Evolutionary conservation across 1,284 basidiomycete species (phyloP).

Genomic region (Sporisorium exsertum): DNA sequence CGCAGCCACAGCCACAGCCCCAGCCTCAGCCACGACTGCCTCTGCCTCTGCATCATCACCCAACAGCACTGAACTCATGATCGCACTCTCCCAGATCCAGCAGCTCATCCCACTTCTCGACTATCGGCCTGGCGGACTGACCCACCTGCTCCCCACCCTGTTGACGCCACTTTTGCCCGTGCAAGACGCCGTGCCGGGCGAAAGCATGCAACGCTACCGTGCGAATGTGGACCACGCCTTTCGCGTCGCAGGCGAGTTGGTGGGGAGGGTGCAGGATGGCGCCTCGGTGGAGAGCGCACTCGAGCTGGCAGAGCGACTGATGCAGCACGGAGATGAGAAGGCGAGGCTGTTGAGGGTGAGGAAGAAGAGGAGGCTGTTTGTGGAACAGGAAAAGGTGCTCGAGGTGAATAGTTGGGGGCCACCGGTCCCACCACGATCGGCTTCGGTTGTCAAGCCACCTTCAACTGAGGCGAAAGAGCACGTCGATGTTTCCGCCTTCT

Average conservation of each 20-base stretch:
- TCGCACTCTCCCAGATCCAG: conserved; percentile 46
- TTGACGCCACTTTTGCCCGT: conserved; percentile 28
- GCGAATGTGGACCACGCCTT: conserved; percentile 46
- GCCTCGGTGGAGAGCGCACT: conserved; percentile 21
- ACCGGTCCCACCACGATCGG: conserved; percentile 4
- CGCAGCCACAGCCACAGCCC: background rate
- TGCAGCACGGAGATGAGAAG: conserved; percentile 14
- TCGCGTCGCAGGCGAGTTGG: conserved; percentile 29
- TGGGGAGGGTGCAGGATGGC: conserved; percentile 17
- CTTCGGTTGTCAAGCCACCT: conserved; percentile 1
- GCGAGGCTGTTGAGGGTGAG: conserved; percentile 32
- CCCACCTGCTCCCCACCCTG: conserved; percentile 28
- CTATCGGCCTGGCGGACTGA: conserved; percentile 36
- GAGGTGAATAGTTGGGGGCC: conserved; percentile 31
- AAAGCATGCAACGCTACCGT: conserved; percentile 36
- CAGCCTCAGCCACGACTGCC: conserved; percentile 14
- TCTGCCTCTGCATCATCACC: background rate
- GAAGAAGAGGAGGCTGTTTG: conserved; percentile 34
- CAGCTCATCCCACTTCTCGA: conserved; percentile 49
- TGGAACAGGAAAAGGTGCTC: conserved; percentile 39
- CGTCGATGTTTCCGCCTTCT: conserved; percentile 10
- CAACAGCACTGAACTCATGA: conserved; percentile 49
- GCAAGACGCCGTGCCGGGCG: conserved; percentile 1
- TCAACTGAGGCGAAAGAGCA: background rate
- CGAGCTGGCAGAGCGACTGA: conserved; percentile 32